A percentile compares a stretch with the other conserved stretches of the same genome.
Evolutionary conservation across 2,329 filamentous ascomycete genomes (phyloP).

Genomic region (Xylariaceae sp.): DNA sequence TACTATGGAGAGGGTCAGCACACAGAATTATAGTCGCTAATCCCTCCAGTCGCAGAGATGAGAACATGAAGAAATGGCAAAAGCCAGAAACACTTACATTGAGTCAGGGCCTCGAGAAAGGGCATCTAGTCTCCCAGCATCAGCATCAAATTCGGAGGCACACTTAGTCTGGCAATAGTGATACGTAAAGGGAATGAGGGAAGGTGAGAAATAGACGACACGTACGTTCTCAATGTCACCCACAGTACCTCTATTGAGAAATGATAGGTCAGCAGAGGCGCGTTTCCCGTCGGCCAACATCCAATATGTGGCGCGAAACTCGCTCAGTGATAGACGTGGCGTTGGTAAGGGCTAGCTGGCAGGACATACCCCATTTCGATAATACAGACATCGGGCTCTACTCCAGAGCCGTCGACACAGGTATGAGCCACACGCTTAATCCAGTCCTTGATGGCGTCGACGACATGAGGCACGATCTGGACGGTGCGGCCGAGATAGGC

Average conservation of each 20-base stretch:
- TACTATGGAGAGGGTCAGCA: slow-evolving; percentile 34
- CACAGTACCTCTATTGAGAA: slow-evolving; percentile 18
- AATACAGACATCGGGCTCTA: slow-evolving; percentile 87
- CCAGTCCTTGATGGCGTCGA: slow-evolving; percentile 87
- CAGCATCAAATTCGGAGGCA: slow-evolving; percentile 43
- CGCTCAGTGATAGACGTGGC: neutral
- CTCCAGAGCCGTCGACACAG: slow-evolving; percentile 77
- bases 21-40: neutral
- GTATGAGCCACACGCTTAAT: slow-evolving; percentile 80
- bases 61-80: neutral
- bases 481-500: slow-evolving; percentile 87
- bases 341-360: neutral
- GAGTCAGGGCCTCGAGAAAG: slow-evolving; percentile 80
- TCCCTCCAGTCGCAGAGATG: too few relatives aligned
- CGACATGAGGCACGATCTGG: slow-evolving; percentile 89
- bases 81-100: slow-evolving; percentile 36
- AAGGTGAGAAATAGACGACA: neutral
- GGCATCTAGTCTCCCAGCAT: slow-evolving; percentile 73
- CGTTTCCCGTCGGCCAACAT: neutral
- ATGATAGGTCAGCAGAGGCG: neutral
- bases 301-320: neutral
- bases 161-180: neutral
- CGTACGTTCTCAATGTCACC: slow-evolving; percentile 25
- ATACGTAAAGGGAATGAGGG: neutral
- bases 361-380: slow-evolving; percentile 37